Evolutionary conservation across 768 basidiomycete species (phyloP).

Genomic region (Suillus discolor): DNA sequence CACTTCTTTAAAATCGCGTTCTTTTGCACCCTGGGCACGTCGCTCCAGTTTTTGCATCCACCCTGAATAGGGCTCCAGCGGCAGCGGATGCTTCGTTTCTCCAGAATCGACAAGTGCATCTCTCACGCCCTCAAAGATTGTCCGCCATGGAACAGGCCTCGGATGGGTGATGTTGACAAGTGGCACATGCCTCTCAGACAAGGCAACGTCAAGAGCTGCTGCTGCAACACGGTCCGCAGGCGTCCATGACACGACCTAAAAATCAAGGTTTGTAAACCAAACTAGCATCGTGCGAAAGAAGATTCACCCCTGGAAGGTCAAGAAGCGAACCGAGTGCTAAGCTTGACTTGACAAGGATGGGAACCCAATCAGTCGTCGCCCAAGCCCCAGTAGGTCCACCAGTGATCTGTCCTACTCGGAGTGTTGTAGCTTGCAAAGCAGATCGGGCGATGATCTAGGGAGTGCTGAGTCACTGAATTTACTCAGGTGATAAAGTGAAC

Average conservation of each 20-base stretch:
- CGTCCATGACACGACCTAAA: slow-evolving; percentile 44
- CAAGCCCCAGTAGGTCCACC: slow-evolving; percentile 35
- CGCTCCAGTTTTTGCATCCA: slow-evolving; percentile 31
- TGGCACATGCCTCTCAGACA: slow-evolving; percentile 19
- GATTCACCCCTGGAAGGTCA: slow-evolving; percentile 23
- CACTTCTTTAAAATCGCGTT: slow-evolving; percentile 6
- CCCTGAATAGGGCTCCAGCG: slow-evolving; percentile 24
- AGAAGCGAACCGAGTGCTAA: slow-evolving; percentile 25
- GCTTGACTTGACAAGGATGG: slow-evolving; percentile 33
- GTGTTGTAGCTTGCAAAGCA: slow-evolving; percentile 18
- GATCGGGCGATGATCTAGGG: slow-evolving; percentile 23
- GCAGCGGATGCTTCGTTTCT: slow-evolving; percentile 17
- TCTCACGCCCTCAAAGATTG: slow-evolving; percentile 24
- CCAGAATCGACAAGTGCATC: slow-evolving; percentile 14
- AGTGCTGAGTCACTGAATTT: slow-evolving; percentile 19
- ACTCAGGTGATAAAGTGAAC: slow-evolving; percentile 16
- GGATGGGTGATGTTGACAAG: slow-evolving; percentile 41
- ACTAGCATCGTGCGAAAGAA: not conserved
- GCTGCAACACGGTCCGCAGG: slow-evolving; percentile 41
- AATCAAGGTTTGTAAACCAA: slow-evolving; percentile 10
- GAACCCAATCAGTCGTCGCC: slow-evolving; percentile 36
- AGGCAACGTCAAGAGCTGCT: slow-evolving; percentile 35
- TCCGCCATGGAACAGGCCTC: slow-evolving; percentile 31
- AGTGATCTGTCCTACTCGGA: slow-evolving; percentile 34
- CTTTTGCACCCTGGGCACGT: slow-evolving; percentile 13